Percentiles rank a stretch among this genome's conserved stretches.
phyloP scores from a whole-genome alignment of 768 basidiomycete genomes.

The Rhizopogon sp. region DNA sequence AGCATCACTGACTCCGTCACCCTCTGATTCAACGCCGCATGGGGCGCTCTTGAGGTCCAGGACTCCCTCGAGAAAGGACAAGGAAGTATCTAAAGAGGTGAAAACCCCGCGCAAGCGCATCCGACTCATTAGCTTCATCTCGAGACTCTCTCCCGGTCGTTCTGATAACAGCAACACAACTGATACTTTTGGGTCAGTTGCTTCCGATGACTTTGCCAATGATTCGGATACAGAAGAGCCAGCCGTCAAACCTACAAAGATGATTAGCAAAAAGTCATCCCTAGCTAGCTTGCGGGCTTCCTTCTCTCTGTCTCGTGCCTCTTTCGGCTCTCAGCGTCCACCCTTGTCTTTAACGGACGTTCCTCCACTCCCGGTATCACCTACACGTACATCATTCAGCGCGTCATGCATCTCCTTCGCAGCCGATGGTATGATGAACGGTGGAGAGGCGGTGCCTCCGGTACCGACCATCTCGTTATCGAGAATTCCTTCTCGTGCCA shows the following conservation, averaged over 20 bases:
- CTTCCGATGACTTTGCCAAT: constrained; percentile 16
- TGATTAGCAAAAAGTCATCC: constrained; percentile 23
- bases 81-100: constrained; percentile 4
- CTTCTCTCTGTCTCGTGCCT: constrained; percentile 24
- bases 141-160: constrained; percentile 26
- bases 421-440: neutral
- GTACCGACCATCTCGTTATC: constrained; percentile 11
- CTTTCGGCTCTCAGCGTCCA: constrained; percentile 24
- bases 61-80: constrained; percentile 10
- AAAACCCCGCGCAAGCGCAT: constrained; percentile 26
- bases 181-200: neutral
- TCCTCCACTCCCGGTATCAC: constrained; percentile 23
- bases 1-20: constrained; percentile 19
- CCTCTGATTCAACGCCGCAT: constrained; percentile 6
- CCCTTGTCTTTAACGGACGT: constrained; percentile 14
- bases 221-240: constrained; percentile 18
- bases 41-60: constrained; percentile 6
- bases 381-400: constrained; percentile 11
- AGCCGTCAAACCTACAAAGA: constrained; percentile 13
- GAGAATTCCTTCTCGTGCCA: constrained; percentile 17
- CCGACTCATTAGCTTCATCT: constrained; percentile 28
- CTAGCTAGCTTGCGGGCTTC: constrained; percentile 25
- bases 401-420: constrained; percentile 1
- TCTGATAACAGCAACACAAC: constrained; percentile 10
- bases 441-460: neutral